A percentile compares a stretch with the other conserved stretches of the same genome.
phyloP scores from a whole-genome alignment of 208 protist species.

The Leishmania martiniquensis region DNA sequence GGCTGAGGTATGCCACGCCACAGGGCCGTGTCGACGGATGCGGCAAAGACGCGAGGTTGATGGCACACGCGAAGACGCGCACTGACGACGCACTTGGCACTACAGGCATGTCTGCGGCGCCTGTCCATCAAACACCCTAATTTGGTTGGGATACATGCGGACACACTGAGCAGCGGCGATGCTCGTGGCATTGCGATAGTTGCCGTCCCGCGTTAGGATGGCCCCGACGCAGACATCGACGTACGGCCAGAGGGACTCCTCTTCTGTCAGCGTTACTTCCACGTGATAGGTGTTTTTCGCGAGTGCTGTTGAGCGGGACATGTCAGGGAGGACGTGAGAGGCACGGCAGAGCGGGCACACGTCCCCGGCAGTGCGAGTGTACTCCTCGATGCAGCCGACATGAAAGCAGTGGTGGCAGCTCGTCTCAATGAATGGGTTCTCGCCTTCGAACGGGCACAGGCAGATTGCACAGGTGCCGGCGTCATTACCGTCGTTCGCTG shows the following conservation, averaged over 20 bases:
- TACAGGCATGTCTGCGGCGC: neutral
- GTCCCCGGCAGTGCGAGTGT: slow-evolving; percentile 41
- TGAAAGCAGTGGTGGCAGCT: slow-evolving; percentile 72
- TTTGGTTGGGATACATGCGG: slow-evolving; percentile 22
- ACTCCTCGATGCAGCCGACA: slow-evolving; percentile 63
- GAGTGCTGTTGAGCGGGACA: slow-evolving; percentile 25
- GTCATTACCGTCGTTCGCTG: neutral
- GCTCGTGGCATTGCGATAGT: slow-evolving; percentile 57
- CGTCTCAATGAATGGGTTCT: slow-evolving; percentile 48
- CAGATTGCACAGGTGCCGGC: slow-evolving; percentile 56
- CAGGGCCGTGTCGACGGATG: neutral
- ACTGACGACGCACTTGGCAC: neutral
- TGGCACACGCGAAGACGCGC: neutral
- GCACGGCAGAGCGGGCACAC: slow-evolving; percentile 64
- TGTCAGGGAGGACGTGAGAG: slow-evolving; percentile 39
- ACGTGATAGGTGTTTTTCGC: slow-evolving; percentile 42
- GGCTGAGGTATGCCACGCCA: neutral
- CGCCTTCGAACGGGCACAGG: slow-evolving; percentile 37
- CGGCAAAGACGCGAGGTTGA: neutral
- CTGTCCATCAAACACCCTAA: slow-evolving; percentile 10
- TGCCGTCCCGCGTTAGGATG: slow-evolving; percentile 36
- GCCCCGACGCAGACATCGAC: slow-evolving; percentile 52
- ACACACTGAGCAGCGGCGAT: slow-evolving; percentile 49
- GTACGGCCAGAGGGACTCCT: slow-evolving; percentile 19
- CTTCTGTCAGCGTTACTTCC: slow-evolving; percentile 29